Base-by-base conservation (phyloP, 257 asterid species). In the Solanum pennellii region DNA sequence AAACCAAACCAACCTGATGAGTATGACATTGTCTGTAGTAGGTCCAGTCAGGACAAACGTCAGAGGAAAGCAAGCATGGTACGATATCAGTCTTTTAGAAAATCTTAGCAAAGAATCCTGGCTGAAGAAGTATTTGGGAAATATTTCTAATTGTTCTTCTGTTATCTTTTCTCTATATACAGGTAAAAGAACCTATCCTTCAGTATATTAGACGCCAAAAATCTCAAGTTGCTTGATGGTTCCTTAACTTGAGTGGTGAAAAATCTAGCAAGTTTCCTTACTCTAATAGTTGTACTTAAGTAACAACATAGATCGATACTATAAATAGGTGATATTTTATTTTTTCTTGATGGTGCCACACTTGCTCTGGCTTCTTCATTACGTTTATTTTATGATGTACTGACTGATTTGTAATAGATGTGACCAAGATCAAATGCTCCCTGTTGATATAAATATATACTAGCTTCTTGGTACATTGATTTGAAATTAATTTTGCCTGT, bases 51-150 rank as follows among this genome's bases (percentile, higher is more conserved):
- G 91, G 98, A 91, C 74, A 94, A 93, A 76, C 92, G 92, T 65
- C 86, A 80, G 74, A 93, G 96, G 91, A 97, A 97, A 95, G 83
- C 98, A 73, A 97, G 99, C 98, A 94, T 89, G 92, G 98, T 95
- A 97, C 86, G 90, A 13, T 52, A 59, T 59, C 68, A 31, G 65
- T 83, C 14, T 71, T 44, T 33, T 25, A 16, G 68, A 49, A 2
- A 39, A 41, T 44, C 29, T 33, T 25, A 16, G 68, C 49, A 2
- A 39, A 41, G 71, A 15, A 33, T 65, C 68, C 80, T 65, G 25
- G 65, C 44, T 65, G 35, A 65, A 39, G 35, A 65, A 39, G 52
- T 59, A 18, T 73, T 29, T n/a, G 72, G 77, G 49, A 85, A 6
- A 56, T 83, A 5, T 39, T 59, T 33, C 39, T 73, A 12, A 42